These are phyloP conservation scores for Phytophthora parvispora DNA, from an alignment of 352 stramenopile genomes.

Conservation along the genomic window DNA sequence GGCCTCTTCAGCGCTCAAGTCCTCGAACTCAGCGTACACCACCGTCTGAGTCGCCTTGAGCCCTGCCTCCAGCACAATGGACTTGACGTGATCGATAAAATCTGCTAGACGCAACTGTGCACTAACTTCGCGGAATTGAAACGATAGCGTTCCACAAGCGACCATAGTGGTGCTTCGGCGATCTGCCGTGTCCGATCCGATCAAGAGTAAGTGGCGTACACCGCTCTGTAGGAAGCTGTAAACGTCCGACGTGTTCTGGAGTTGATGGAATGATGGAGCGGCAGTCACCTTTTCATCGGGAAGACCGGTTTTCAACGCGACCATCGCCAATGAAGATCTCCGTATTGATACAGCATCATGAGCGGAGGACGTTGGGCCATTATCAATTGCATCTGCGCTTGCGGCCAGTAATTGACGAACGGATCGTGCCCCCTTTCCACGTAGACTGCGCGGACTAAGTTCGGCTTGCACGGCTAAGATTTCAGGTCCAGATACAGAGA, in stretches of 20 bases:
- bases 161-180: conserved; percentile 55
- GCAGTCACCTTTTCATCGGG: conserved; percentile 42
- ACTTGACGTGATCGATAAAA: conserved; percentile 64
- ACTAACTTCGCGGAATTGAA: conserved; percentile 62
- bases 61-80: conserved; percentile 53
- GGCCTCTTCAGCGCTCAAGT: conserved; percentile 45
- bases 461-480: not conserved
- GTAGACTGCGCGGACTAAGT: conserved; percentile 8
- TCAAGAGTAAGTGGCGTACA: conserved; percentile 48
- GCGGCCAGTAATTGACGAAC: conserved; percentile 12
- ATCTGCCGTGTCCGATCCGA: conserved; percentile 49
- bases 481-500: conserved; percentile 3
- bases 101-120: conserved; percentile 33
- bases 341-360: conserved; percentile 21
- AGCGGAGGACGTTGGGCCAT: not conserved
- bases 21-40: conserved; percentile 68
- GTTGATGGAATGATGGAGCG: conserved; percentile 38
- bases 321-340: conserved; percentile 35
- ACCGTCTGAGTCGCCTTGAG: conserved; percentile 60
- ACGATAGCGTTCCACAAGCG: conserved; percentile 60
- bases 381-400: not conserved
- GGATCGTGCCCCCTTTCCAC: conserved; percentile 13
- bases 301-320: conserved; percentile 30
- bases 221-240: conserved; percentile 61
- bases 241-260: conserved; percentile 68